Evolutionary conservation across 768 basidiomycete genomes (phyloP), one percentile per base, ranked within the genome.

Genomic region (Hygrocybe coccinea): DNA sequence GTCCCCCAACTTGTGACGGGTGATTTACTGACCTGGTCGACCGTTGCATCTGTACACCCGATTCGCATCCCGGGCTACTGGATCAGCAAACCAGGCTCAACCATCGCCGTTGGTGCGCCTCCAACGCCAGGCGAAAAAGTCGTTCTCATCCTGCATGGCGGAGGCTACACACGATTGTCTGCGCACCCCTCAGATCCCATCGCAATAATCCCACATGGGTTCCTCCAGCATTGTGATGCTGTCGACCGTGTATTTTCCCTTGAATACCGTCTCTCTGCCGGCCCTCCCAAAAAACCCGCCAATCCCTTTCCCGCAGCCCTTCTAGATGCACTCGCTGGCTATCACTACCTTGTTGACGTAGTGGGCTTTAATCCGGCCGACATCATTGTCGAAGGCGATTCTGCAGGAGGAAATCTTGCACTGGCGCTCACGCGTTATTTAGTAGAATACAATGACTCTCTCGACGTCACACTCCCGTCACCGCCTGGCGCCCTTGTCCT

Each of bases 261-360:
- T 47, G 90, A 91, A 68, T 93, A 92, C 67, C 84, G 89, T 5
- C 78, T 86, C 43, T 80, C 82, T 37, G 70, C 80, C 5, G 65
- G 69, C 11, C 65, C 71, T 48, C 76, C 81, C 24, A 70, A 70
- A 62, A 57, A 64, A 25, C 67, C 73, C 11, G 44, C 44, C 4
- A 74, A 84, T 57, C 79, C 87, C 7, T 92, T 92, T 73, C 90
- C 90, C 0, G 75, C 85, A 0, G 86, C 86, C 17, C 74, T 93
- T 0, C 70, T 92, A 12, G 89, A 93, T 63, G 83, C 82, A 2
- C 69, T 91, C 9, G 80, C 86, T 1, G 89, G 85, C 6, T 93
- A 91, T 67, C 70, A 77, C 45, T 85, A 91, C 66, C 83, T 91
- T 19, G 74, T 86, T 36, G 72, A 79, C 48, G 69, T 63, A 8